Conservation (phyloP, 2,329 filamentous ascomycete species). For the Ceratocystis papillata region DNA sequence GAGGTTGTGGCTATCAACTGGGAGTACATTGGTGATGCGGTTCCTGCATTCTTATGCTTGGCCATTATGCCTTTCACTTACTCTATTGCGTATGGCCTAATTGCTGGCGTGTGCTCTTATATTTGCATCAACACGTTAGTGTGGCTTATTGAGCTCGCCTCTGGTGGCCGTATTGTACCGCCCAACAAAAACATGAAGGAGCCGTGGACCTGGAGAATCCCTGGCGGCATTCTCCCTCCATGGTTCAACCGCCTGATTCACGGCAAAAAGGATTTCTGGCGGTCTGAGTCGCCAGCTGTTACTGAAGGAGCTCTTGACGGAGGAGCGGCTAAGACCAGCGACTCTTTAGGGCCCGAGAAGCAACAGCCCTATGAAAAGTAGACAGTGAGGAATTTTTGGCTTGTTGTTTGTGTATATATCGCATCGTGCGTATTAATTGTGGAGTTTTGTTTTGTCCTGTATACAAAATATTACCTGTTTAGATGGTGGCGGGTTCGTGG, state of each 20-base stretch:
- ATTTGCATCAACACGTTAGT: conserved; percentile 62
- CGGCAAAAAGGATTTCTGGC: conserved; percentile 68
- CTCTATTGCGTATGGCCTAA: conserved; percentile 76
- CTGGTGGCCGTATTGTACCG: conserved; percentile 60
- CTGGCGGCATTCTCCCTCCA: conserved; percentile 61
- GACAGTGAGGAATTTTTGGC: background rate
- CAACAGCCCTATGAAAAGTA: conserved; percentile 19
- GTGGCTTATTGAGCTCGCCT: conserved; percentile 55
- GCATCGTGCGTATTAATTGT: background rate
- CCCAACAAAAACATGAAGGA: conserved; percentile 67
- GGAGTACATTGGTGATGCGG: conserved; percentile 70
- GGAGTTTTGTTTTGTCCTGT: conserved; percentile 1
- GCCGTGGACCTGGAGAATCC: conserved; percentile 66
- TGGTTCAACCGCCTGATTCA: conserved; percentile 55
- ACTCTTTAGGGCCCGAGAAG: conserved; percentile 20
- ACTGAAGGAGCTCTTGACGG: conserved; percentile 24
- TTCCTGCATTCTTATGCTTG: conserved; percentile 76
- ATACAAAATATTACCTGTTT: background rate
- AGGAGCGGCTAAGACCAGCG: conserved; percentile 17
- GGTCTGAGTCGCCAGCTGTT: conserved; percentile 15
- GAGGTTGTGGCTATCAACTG: conserved; percentile 78
- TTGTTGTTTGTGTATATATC: background rate
- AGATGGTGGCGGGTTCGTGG: background rate
- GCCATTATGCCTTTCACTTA: conserved; percentile 84
- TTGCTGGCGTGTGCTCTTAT: conserved; percentile 68